Base-by-base conservation (phyloP, 1,284 basidiomycete genomes). In the Pyrrhoderma noxium region DNA sequence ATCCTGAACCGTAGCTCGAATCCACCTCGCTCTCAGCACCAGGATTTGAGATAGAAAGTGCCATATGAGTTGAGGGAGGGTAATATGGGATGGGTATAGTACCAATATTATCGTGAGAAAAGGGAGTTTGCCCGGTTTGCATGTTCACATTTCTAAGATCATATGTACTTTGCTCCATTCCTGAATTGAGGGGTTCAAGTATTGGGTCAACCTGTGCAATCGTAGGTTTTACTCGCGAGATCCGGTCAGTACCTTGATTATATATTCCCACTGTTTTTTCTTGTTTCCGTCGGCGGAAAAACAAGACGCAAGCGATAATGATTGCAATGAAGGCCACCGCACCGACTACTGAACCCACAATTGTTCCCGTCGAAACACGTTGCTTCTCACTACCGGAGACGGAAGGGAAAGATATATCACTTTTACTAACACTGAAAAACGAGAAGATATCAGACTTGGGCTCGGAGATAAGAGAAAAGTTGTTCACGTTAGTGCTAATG, bases 401-500 rank as follows among this genome's bases (percentile, higher is more conserved):
- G 27, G 27, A 31, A 11, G 38, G 38, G 38, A 40, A 18, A 7
- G 38, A 7, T 40, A 40, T 14, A 8, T 40, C 38, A 40, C 38
- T 40, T 14, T 16, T 40, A 22, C 38, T 40, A 14, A 40, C 16
- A 40, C 21, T 22, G 38, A 8, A 22, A 40, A 40, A 7, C n/a
- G 7, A 14, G 11, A 31, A 31, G 27, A 31, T 5, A 31, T 31
- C 11, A 31, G n/a, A 31, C 27, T 11, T 31, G 11, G 5, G 5
- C 5, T 31, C 7, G 11, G 11, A 31, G 11, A 31, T 31, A 31
- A 31, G 11, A 31, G 27, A 31, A 31, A 9, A 55, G 35, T 21
- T 22, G 51, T n/a, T n/a, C n/a, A n/a, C 53, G 46, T 51, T 21
- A 55, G 38, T 25, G 53, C 53, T 16, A 55, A 25, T 11, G 40